Conservation (phyloP, 164 flowering plant genomes). For the Tetrastigma voinierianum region DNA sequence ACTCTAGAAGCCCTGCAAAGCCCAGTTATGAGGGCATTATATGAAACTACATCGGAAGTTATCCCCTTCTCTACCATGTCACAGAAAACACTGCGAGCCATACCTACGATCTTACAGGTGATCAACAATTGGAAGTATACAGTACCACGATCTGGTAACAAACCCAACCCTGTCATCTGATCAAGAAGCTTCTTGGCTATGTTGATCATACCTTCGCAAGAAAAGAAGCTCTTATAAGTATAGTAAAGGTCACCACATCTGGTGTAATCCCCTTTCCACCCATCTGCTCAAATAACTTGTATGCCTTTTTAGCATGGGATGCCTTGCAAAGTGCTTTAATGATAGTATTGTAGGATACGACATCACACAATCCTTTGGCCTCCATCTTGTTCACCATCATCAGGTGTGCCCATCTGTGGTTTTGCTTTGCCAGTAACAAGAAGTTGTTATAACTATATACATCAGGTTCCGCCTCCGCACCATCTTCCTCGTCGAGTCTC, state of each 20-base stretch:
- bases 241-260: conserved; percentile 78
- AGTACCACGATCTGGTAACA: conserved; percentile 61
- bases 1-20: conserved; percentile 66
- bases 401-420: conserved; percentile 62
- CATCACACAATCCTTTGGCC: conserved; percentile 57
- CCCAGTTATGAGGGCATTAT: conserved; percentile 81
- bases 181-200: conserved; percentile 64
- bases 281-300: conserved; percentile 72
- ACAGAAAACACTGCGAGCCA: conserved; percentile 53
- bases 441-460: conserved; percentile 78
- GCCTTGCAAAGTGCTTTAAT: conserved; percentile 61
- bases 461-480: conserved; percentile 60
- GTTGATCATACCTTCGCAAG: conserved; percentile 52
- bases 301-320: conserved; percentile 42
- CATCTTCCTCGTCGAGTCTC: conserved; percentile 63
- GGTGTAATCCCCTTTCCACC: conserved; percentile 54
- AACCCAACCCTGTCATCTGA: conserved; percentile 55
- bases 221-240: conserved; percentile 72
- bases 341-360: conserved; percentile 80
- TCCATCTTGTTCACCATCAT: conserved; percentile 69
- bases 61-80: conserved; percentile 67
- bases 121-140: conserved; percentile 71
- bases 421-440: conserved; percentile 82
- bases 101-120: conserved; percentile 60
- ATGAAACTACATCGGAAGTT: conserved; percentile 70